Conservation (phyloP, 495 filamentous ascomycete species). For the Margaritispora aquatica region DNA sequence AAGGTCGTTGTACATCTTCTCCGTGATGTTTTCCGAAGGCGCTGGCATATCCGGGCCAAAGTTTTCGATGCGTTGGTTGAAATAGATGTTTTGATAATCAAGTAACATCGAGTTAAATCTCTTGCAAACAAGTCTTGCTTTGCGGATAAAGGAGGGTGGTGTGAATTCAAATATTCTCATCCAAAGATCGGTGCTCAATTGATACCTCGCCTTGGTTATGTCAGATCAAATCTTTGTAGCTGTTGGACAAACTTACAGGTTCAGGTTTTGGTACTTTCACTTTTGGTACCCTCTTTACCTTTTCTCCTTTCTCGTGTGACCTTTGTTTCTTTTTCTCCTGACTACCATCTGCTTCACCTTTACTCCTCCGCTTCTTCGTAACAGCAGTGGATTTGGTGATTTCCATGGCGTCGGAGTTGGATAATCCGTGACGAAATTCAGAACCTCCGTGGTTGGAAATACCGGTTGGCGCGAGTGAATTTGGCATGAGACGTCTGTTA, state of each 20-base stretch:
- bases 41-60: constrained; percentile 23
- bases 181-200: constrained; percentile 13
- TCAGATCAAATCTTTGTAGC: not conserved
- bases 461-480: not conserved
- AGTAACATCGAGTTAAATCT: constrained; percentile 12
- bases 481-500: not conserved
- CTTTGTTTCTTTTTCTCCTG: constrained; percentile 10
- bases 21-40: constrained; percentile 7
- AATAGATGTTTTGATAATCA: constrained; percentile 16
- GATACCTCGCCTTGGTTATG: constrained; percentile 5
- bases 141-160: constrained; percentile 20
- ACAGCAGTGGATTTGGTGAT: not conserved
- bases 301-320: not conserved
- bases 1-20: constrained; percentile 20
- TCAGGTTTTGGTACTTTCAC: constrained; percentile 9
- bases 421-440: not conserved
- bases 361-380: constrained; percentile 13
- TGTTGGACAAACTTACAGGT: not conserved
- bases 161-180: constrained; percentile 24
- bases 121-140: constrained; percentile 18
- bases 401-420: not conserved
- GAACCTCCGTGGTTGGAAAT: not conserved
- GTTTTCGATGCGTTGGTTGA: constrained; percentile 22
- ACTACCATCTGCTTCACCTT: not conserved
- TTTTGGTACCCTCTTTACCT: constrained; percentile 5